Conservation (phyloP, 768 basidiomycete species). For the Xanthoconium stramineum region DNA sequence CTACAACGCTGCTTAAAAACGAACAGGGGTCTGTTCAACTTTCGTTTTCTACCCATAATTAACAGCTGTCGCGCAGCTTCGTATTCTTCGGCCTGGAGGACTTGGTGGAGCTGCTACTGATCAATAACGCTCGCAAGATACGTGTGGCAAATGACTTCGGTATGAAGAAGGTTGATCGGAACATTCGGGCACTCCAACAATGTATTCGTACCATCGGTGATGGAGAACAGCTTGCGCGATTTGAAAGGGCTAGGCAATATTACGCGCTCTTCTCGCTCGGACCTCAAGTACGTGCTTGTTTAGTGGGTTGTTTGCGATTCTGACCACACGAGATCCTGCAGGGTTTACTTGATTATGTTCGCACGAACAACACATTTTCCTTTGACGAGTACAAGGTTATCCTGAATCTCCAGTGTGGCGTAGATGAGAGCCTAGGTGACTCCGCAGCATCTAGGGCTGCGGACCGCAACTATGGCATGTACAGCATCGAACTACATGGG, state of each 20-base stretch:
- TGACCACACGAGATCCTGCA: slow-evolving; percentile 28
- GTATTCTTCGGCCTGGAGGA: slow-evolving; percentile 82
- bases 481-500: slow-evolving; percentile 87
- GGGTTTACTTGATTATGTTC: slow-evolving; percentile 76
- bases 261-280: slow-evolving; percentile 74
- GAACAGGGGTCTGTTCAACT: slow-evolving; percentile 60
- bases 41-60: background rate
- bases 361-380: slow-evolving; percentile 59
- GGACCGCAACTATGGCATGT: slow-evolving; percentile 80
- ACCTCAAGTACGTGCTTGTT: slow-evolving; percentile 57
- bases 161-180: slow-evolving; percentile 81
- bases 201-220: slow-evolving; percentile 75
- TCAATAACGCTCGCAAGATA: slow-evolving; percentile 70
- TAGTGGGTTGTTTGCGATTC: background rate
- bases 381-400: slow-evolving; percentile 95
- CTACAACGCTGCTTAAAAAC: slow-evolving; percentile 54
- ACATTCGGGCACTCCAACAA: slow-evolving; percentile 90
- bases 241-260: slow-evolving; percentile 74
- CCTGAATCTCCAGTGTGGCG: slow-evolving; percentile 84
- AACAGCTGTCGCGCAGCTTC: slow-evolving; percentile 51
- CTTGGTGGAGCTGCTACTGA: slow-evolving; percentile 80
- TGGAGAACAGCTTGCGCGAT: slow-evolving; percentile 58
- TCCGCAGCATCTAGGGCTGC: slow-evolving; percentile 47
- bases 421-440: slow-evolving; percentile 59
- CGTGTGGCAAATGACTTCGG: slow-evolving; percentile 70